These are phyloP conservation scores for Fusarium algeriense DNA, from an alignment of 2,329 filamentous ascomycete genomes.

Conservation along the genomic window DNA sequence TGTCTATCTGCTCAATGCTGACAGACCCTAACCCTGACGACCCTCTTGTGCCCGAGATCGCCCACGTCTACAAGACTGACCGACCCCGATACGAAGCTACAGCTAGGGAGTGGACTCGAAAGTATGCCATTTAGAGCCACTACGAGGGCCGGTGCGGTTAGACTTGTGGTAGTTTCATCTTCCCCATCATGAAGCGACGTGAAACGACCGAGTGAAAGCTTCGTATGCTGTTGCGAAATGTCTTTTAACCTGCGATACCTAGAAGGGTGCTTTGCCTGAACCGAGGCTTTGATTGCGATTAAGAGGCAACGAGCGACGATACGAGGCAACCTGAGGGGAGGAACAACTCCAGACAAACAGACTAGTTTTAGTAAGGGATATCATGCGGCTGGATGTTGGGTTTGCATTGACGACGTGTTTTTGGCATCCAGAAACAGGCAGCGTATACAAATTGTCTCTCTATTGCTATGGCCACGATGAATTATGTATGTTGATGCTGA, in stretches of 20 bases:
- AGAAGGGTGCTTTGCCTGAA: slow-evolving; percentile 33
- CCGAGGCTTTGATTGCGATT: slow-evolving; percentile 41
- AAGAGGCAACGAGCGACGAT: slow-evolving; percentile 45
- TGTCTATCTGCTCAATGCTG: slow-evolving; percentile 99
- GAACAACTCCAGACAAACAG: slow-evolving; percentile 54
- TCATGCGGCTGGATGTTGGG: slow-evolving; percentile 55
- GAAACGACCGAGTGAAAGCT: slow-evolving; percentile 46
- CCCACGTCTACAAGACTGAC: slow-evolving; percentile 99
- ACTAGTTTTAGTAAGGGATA: slow-evolving; percentile 55
- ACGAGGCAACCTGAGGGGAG: slow-evolving; percentile 44
- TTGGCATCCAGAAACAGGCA: slow-evolving; percentile 49
- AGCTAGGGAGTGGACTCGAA: slow-evolving; percentile 97
- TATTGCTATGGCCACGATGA: background rate
- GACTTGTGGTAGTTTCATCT: slow-evolving; percentile 47
- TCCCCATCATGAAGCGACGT: slow-evolving; percentile 46
- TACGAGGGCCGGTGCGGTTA: slow-evolving; percentile 39
- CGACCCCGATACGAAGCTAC: slow-evolving; percentile 95
- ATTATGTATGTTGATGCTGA: background rate
- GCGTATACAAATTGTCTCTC: slow-evolving; percentile 50
- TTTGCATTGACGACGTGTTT: slow-evolving; percentile 54
- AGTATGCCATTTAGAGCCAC: slow-evolving; percentile 86
- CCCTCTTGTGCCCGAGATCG: slow-evolving; percentile 97
- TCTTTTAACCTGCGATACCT: slow-evolving; percentile 32
- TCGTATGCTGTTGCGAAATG: slow-evolving; percentile 44
- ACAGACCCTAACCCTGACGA: slow-evolving; percentile 99